phyloP scores from a whole-genome alignment of 345 rosid genomes.

The Boechera divaricarpa region DNA sequence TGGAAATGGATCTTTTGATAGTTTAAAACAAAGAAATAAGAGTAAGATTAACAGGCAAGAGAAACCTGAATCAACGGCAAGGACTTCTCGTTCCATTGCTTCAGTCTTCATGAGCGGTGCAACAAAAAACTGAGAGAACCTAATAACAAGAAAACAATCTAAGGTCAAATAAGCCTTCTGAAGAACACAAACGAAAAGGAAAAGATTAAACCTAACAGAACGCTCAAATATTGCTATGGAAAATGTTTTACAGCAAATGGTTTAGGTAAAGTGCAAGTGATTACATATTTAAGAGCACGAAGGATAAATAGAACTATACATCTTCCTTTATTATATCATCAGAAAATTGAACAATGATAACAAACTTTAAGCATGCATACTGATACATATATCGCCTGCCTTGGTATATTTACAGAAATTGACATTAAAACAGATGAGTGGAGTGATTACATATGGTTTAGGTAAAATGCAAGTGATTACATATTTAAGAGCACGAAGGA shows the following conservation, averaged over 20 bases:
- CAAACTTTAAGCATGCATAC: slow-evolving; percentile 26
- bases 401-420: slow-evolving; percentile 10
- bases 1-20: slow-evolving; percentile 6
- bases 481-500: slow-evolving; percentile 4
- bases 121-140: slow-evolving; percentile 98
- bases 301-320: slow-evolving; percentile 9
- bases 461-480: slow-evolving; percentile 8
- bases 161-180: slow-evolving; percentile 30
- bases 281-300: background rate
- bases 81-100: slow-evolving; percentile 96
- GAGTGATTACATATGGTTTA: background rate
- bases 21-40: slow-evolving; percentile 18
- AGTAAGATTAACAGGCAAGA: slow-evolving; percentile 23
- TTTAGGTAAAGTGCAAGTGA: slow-evolving; percentile 7
- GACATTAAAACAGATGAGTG: background rate
- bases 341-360: slow-evolving; percentile 16
- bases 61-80: slow-evolving; percentile 96
- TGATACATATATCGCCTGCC: background rate
- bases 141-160: slow-evolving; percentile 47
- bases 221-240: slow-evolving; percentile 1
- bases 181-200: slow-evolving; percentile 1
- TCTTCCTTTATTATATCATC: background rate
- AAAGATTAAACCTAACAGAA: slow-evolving; percentile 8
- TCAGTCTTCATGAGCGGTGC: slow-evolving; percentile 94
- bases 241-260: background rate